Conservation (phyloP, 441 rosid species). For the Adansonia grandidieri region DNA sequence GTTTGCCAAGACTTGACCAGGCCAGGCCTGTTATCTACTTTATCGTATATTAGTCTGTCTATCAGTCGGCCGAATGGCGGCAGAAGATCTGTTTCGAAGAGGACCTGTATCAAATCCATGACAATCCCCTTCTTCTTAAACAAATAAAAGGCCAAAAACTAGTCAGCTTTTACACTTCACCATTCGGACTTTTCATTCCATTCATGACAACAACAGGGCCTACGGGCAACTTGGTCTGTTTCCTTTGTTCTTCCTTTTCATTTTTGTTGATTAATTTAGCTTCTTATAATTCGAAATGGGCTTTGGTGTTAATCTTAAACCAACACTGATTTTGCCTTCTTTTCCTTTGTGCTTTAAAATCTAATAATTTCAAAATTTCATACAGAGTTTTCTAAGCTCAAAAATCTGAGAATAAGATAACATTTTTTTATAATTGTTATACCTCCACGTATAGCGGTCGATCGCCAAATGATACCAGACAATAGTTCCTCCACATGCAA, state of each 20-base stretch:
- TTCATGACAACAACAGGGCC: conserved; percentile 47
- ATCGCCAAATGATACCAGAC: no score
- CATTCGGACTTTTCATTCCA: conserved; percentile 53
- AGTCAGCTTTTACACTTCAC: conserved; percentile 34
- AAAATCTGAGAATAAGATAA: no score
- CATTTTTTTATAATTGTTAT: no score
- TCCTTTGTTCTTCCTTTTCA: background rate
- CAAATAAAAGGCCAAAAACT: conserved; percentile 19
- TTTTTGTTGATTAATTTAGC: background rate
- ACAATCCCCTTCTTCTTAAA: conserved; percentile 26
- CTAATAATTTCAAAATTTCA: no score
- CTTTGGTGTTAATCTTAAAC: background rate
- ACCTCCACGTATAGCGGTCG: no score
- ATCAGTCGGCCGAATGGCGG: conserved; percentile 39
- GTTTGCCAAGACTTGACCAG: background rate
- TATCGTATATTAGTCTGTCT: background rate
- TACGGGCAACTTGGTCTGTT: conserved; percentile 66
- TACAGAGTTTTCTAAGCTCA: no score
- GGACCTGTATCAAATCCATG: conserved; percentile 35
- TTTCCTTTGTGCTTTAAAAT: no score
- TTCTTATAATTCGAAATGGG: conserved; percentile 9
- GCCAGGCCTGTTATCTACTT: background rate
- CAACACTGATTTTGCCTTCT: no score
- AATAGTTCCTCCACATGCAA: no score
- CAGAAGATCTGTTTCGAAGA: conserved; percentile 31